Base-by-base conservation (phyloP, 192 early-diverging fungal species). In the Piromyces sp. region DNA sequence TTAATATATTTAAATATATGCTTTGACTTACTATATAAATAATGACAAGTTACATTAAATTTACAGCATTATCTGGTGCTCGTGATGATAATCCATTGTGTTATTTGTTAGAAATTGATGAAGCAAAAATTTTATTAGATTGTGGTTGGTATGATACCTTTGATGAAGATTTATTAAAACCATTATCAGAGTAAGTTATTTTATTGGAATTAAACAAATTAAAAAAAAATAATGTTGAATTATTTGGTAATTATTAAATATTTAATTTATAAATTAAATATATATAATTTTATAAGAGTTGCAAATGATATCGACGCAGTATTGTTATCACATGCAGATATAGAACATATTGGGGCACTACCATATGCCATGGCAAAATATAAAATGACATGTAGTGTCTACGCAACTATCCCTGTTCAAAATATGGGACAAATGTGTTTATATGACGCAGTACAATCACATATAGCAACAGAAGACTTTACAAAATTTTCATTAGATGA, bases 61-160 rank as follows among this genome's bases (percentile, higher is more conserved):
- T 99, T 87, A 95, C 93, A 11, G 90, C 94, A 15, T 89, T 97
- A 37, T 94, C 94, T 9, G 96, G 97, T 12, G 94, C 93, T 29
- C 92, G 93, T 82, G 92, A 89, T 81, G 94, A 94, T 42, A 38
- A 37, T 81, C 91, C 94, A 0, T 89, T 96, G 42, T 96, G 96
- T 84, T 98, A 97, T 84, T 83, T 99, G 82, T 88, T 99, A 79
- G 95, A 97, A 85, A 92, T 98, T 30, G 96, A 95, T 68, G 90
- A 94, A 84, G 94, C 93, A n/a, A 94, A 93, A 81, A 91, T 99
- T 78, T 84, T 99, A 40, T 88, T 99, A 28, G 97, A 99, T 86
- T 99, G 97, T 88, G 97, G 96, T 28, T 96, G 94, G 93, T 91
- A 90, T 79, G 93, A 93, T 84, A 85, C 84, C 40, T 94, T 96